Evolutionary conservation across 2,329 filamentous ascomycete genomes (phyloP).

Genomic region (Helotiales sp.): DNA sequence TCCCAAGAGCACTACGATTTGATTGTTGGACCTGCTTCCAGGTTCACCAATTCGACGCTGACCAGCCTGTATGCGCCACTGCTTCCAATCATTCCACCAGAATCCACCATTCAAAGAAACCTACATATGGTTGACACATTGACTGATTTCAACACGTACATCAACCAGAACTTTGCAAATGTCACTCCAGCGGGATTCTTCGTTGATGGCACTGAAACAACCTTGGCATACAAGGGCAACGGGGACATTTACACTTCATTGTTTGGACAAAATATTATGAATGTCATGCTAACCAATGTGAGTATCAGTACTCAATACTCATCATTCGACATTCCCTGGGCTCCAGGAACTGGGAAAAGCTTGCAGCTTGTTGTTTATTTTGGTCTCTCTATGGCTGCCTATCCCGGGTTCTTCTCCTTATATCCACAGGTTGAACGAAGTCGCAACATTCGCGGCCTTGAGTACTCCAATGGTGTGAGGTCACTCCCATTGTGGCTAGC

Average conservation of each 20-base stretch:
- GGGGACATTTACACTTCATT: conserved; percentile 56
- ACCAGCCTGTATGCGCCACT: conserved; percentile 25
- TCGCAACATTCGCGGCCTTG: conserved; percentile 75
- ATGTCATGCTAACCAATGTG: conserved; percentile 66
- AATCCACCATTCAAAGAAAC: conserved; percentile 15
- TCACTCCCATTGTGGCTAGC: conserved; percentile 82
- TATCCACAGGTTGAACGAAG: conserved; percentile 86
- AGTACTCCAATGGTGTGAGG: conserved; percentile 90
- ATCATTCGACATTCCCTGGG: conserved; percentile 73
- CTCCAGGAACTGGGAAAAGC: conserved; percentile 67
- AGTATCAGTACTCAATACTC: conserved; percentile 73
- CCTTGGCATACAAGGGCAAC: conserved; percentile 71
- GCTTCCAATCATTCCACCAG: conserved; percentile 20
- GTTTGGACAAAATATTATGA: conserved; percentile 62
- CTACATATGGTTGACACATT: conserved; percentile 56
- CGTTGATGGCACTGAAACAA: conserved; percentile 59
- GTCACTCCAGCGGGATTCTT: conserved; percentile 81
- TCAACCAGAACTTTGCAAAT: conserved; percentile 62
- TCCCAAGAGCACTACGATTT: conserved; percentile 27
- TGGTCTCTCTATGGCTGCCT: conserved; percentile 73
- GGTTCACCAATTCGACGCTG: conserved; percentile 36
- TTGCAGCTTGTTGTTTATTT: conserved; percentile 82
- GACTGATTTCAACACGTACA: conserved; percentile 65
- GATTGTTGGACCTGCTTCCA: conserved; percentile 46
- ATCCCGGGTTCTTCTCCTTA: conserved; percentile 82